Base-by-base conservation (phyloP, 1,139 yeast species). In the Debaryomyces singareniensis region DNA sequence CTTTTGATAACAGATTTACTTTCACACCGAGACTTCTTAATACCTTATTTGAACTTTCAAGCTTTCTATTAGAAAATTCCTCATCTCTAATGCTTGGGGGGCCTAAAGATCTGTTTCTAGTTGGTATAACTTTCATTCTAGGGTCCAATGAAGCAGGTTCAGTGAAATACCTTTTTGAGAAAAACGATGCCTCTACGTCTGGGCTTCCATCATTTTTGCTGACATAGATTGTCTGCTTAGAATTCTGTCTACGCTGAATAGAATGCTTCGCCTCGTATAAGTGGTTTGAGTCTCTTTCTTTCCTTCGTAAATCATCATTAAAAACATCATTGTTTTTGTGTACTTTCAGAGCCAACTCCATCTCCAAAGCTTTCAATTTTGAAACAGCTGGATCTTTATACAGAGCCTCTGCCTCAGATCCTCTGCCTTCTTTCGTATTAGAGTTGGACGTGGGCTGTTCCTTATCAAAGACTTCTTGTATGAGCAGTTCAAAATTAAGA, bases 1-100 rank as follows among this genome's bases (percentile, higher is more conserved):
- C 20, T 14, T 25, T 4, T 15, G 28, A 20, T 4, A 59, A 39
- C 3, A 57, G 45, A 24, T 49, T 40, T 30, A 68, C 42, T 15
- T 60, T 64, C 26, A 70, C 65, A 3, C 77, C 76, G 29, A 69
- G 47, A 35, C 55, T 62, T 31, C 61, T 62, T 34, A 71, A 55
- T 1, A 69, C 70, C 29, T 57, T 57, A 18, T 7, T n/a, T 7
- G 9, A 7, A n/a, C 21, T 18, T 7, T 18, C n/a, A n/a, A 7
- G n/a, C n/a, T n/a, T 18, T 7, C 7, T n/a, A 2, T 55, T 50
- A 27, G 68, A 58, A 35, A 55, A 54, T 1, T 57, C 43, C 4
- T 53, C 50, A 32, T 48, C 41, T n/a, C n/a, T n/a, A n/a, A n/a
- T n/a, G 9, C 54, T 46, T 2, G 57, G 43, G 4, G 60, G 37